A percentile compares a stretch with the other conserved stretches of the same genome.
Evolutionary conservation across 1,139 yeast species (phyloP).

Genomic region (Kluyveromyces sp.): DNA sequence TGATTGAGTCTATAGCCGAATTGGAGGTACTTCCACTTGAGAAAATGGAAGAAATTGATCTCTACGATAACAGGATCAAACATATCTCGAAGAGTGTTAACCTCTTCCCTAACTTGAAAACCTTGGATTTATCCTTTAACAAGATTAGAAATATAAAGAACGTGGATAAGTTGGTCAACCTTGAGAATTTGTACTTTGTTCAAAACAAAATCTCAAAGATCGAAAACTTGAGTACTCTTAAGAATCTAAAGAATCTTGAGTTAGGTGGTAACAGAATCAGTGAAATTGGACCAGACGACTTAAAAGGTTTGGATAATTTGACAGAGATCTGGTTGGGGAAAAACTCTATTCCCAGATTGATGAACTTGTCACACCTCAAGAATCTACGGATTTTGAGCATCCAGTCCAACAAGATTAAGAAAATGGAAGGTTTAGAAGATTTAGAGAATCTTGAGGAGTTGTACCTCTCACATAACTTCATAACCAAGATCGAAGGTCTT

Average conservation of each 20-base stretch:
- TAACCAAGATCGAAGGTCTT: constrained; percentile 67
- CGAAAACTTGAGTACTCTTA: constrained; percentile 53
- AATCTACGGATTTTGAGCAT: constrained; percentile 75
- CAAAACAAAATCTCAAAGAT: constrained; percentile 80
- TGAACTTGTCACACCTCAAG: constrained; percentile 52
- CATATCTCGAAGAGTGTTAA: constrained; percentile 67
- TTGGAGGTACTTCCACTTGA: constrained; percentile 53
- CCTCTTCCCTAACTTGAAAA: constrained; percentile 49
- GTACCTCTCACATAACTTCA: constrained; percentile 81
- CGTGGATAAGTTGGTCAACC: constrained; percentile 50
- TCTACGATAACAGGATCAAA: constrained; percentile 85
- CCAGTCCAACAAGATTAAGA: constrained; percentile 75
- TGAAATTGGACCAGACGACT: constrained; percentile 42
- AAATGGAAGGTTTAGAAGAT: constrained; percentile 73
- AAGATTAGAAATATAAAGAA: constrained; percentile 83
- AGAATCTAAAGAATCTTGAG: constrained; percentile 64
- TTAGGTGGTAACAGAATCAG: constrained; percentile 85
- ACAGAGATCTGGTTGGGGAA: constrained; percentile 91
- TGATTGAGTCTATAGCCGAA: constrained; percentile 64
- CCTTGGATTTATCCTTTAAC: constrained; percentile 82
- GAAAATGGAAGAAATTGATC: constrained; percentile 67
- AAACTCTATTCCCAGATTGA: constrained; percentile 60
- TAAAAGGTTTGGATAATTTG: constrained; percentile 42
- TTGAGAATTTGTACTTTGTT: constrained; percentile 72
- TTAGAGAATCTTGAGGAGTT: constrained; percentile 72